Conservation (phyloP, 768 basidiomycete genomes). For the Roridomyces roridus region DNA sequence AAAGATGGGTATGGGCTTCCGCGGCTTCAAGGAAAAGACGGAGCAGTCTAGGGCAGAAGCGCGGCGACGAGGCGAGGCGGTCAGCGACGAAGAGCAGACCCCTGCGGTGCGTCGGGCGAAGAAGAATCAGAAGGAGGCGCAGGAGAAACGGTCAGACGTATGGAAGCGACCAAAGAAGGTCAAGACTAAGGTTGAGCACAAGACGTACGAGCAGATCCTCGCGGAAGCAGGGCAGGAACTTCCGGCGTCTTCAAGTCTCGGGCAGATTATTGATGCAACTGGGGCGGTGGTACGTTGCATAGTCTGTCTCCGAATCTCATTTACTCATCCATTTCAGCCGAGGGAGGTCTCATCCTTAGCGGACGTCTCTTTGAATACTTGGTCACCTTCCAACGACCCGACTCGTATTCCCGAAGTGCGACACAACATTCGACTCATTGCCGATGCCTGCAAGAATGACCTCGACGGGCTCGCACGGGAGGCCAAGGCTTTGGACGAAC, state of each 20-base stretch:
- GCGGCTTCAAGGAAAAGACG: constrained; percentile 89
- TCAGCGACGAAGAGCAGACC: constrained; percentile 77
- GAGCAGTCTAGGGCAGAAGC: constrained; percentile 86
- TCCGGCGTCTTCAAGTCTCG: constrained; percentile 59
- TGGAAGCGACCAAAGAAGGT: constrained; percentile 90
- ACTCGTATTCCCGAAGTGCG: constrained; percentile 96
- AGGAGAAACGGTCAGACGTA: constrained; percentile 70
- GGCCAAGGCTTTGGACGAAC: constrained; percentile 82
- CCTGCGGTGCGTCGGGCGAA: constrained; percentile 52
- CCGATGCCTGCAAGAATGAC: constrained; percentile 81
- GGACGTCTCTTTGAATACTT: constrained; percentile 74
- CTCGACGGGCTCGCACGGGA: constrained; percentile 91
- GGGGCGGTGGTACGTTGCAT: constrained; percentile 78
- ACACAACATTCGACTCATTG: constrained; percentile 90
- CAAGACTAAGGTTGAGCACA: constrained; percentile 88
- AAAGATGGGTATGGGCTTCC: constrained; percentile 87
- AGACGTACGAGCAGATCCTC: constrained; percentile 96
- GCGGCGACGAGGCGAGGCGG: constrained; percentile 69
- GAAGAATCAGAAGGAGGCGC: constrained; percentile 59
- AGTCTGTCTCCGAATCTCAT: not conserved
- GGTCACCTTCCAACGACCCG: constrained; percentile 88
- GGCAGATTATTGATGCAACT: constrained; percentile 93
- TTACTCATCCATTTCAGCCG: constrained; percentile 52
- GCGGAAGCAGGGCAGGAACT: constrained; percentile 79
- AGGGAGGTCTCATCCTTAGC: constrained; percentile 87